A percentile compares a stretch with the other conserved stretches of the same genome.
Evolutionary conservation across 2,329 filamentous ascomycete genomes (phyloP).

Genomic region (Mycosphaerella sp.): DNA sequence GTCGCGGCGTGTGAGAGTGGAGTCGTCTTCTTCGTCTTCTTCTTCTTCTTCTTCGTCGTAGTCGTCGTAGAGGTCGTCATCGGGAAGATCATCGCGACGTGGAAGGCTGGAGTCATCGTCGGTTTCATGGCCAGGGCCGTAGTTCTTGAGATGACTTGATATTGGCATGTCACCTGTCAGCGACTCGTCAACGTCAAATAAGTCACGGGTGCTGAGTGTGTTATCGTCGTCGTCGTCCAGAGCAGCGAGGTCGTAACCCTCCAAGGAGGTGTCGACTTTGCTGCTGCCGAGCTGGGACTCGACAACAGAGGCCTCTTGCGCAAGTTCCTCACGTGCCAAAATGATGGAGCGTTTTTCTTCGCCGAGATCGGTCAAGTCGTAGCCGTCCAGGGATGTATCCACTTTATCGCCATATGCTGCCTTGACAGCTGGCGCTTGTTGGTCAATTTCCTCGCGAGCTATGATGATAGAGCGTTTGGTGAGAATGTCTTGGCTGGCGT

Average conservation of each 20-base stretch:
- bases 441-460: background rate
- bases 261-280: constrained; percentile 5
- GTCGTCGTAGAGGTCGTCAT: background rate
- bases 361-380: constrained; percentile 2
- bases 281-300: background rate
- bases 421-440: background rate
- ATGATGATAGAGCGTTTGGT: background rate
- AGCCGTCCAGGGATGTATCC: constrained; percentile 8
- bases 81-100: background rate
- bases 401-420: background rate
- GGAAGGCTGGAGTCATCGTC: background rate
- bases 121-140: background rate
- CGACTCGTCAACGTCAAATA: background rate
- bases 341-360: constrained; percentile 4
- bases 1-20: background rate
- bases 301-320: background rate
- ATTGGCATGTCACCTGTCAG: background rate
- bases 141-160: background rate
- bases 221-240: constrained; percentile 1
- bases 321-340: background rate
- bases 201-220: background rate
- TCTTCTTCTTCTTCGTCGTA: too few species aligned
- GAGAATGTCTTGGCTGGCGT: background rate
- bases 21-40: too few species aligned
- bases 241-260: constrained; percentile 7